phyloP scores from a whole-genome alignment of 2,329 filamentous ascomycete genomes.

The Fusarium sp. region DNA sequence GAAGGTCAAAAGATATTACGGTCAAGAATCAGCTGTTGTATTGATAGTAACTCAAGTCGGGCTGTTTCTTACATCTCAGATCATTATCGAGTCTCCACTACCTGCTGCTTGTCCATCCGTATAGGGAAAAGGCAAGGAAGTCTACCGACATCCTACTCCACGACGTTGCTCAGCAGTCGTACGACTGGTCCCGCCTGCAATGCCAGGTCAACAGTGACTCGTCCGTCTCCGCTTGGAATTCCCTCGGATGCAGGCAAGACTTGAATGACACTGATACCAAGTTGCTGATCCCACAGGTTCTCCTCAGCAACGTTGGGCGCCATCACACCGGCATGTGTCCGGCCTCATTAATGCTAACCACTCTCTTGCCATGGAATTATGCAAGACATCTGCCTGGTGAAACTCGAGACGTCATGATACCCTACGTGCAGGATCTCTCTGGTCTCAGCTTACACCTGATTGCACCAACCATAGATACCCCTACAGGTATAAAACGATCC shows the following conservation, averaged over 20 bases:
- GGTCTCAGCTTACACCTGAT: neutral
- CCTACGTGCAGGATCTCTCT: neutral
- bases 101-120: neutral
- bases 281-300: neutral
- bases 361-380: neutral
- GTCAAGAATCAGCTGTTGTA: neutral
- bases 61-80: neutral
- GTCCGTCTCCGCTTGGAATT: neutral
- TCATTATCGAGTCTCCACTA: neutral
- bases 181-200: conserved; percentile 1
- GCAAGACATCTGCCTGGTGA: neutral
- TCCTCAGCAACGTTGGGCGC: neutral
- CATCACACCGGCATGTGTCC: neutral
- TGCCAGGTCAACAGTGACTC: neutral
- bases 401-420: neutral
- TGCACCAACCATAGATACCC: neutral
- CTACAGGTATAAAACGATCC: neutral
- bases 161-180: neutral
- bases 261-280: neutral
- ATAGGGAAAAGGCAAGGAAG: neutral
- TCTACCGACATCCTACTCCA: neutral
- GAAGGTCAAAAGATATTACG: neutral
- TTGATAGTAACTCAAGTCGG: neutral
- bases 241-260: neutral
- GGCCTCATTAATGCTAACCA: neutral